phyloP scores from a whole-genome alignment of 2,329 filamentous ascomycete species.

The Aspergillus fijiensis region DNA sequence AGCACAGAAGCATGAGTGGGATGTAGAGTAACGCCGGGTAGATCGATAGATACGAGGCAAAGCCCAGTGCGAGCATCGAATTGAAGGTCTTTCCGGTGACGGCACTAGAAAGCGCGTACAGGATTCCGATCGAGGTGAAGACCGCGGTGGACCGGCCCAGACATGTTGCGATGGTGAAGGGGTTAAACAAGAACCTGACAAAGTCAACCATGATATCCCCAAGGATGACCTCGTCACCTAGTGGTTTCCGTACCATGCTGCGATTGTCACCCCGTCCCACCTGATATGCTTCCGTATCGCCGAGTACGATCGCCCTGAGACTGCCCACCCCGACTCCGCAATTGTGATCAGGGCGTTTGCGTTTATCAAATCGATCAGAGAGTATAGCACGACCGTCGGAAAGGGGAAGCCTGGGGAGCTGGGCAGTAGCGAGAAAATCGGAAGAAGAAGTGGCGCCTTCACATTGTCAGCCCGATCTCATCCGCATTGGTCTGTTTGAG shows the following conservation, averaged over 20 bases:
- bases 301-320: constrained; percentile 71
- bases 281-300: constrained; percentile 72
- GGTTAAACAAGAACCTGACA: constrained; percentile 86
- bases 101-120: constrained; percentile 79
- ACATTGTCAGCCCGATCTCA: constrained; percentile 3
- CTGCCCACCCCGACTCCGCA: constrained; percentile 75
- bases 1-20: constrained; percentile 76
- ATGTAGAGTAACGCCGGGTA: constrained; percentile 86
- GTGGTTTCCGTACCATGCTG: constrained; percentile 63
- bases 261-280: constrained; percentile 74
- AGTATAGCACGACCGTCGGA: constrained; percentile 77
- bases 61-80: constrained; percentile 78
- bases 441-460: constrained; percentile 82
- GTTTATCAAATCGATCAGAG: constrained; percentile 75
- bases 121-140: constrained; percentile 84
- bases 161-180: constrained; percentile 88
- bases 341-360: constrained; percentile 77
- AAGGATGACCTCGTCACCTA: not conserved
- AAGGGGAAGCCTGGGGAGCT: constrained; percentile 65
- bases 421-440: constrained; percentile 86
- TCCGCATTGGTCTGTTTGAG: not conserved
- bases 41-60: constrained; percentile 88
- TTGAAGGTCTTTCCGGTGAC: constrained; percentile 70
- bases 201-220: constrained; percentile 6
- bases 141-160: constrained; percentile 84